Conservation (phyloP, 129 eudicot genomes). For the Smallanthus sonchifolius region DNA sequence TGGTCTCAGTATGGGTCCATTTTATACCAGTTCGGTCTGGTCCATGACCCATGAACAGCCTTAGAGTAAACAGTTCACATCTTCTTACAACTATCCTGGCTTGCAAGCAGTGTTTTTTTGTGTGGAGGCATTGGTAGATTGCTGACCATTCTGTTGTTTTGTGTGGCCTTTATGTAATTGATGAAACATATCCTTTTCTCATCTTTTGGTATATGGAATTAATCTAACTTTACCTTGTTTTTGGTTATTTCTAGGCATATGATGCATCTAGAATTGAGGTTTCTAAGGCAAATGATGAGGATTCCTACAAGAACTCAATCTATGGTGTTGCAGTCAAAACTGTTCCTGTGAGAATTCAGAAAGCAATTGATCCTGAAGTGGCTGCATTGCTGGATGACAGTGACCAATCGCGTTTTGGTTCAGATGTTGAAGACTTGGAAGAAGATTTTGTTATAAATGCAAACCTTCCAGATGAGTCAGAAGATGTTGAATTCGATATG, state of each 20-base stretch:
- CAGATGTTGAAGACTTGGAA: slow-evolving; percentile 77
- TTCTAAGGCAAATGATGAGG: slow-evolving; percentile 41
- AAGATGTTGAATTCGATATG: slow-evolving; percentile 25
- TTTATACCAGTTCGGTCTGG: background rate
- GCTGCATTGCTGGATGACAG: slow-evolving; percentile 78
- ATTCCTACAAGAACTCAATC: slow-evolving; percentile 44
- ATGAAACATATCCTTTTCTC: background rate
- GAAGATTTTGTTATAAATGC: slow-evolving; percentile 85
- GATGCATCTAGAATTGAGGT: slow-evolving; percentile 81
- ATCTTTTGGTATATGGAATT: background rate
- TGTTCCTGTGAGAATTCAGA: slow-evolving; percentile 65
- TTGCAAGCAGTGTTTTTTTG: background rate
- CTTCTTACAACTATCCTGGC: background rate
- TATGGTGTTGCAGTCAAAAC: slow-evolving; percentile 77
- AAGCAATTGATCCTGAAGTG: slow-evolving; percentile 82
- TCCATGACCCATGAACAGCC: background rate
- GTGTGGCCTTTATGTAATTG: background rate
- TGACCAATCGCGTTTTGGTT: slow-evolving; percentile 61
- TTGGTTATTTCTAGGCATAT: slow-evolving; percentile 53
- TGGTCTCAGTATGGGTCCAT: background rate
- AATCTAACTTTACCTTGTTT: background rate
- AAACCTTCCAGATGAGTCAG: slow-evolving; percentile 56
- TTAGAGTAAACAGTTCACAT: background rate
- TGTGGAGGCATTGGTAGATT: too few species aligned
- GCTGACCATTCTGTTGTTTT: background rate